A percentile compares a stretch with the other conserved stretches of the same genome.
phyloP scores from a whole-genome alignment of 176 grass and related monocot species.

The Puya raimondii region DNA sequence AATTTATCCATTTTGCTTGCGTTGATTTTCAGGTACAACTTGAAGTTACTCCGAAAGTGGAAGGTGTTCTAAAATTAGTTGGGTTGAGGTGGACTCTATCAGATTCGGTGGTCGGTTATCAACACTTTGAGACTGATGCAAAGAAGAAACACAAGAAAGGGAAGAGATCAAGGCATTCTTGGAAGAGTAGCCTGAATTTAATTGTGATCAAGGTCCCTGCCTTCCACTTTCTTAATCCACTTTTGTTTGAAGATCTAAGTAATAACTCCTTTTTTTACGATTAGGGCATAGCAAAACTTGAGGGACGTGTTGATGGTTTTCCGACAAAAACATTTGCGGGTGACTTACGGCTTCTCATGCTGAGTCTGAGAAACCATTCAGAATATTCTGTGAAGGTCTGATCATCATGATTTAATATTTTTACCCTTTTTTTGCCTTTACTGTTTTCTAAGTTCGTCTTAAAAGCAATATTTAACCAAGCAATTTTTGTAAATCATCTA shows the following conservation, averaged over 20 bases:
- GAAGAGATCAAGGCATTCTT: constrained; percentile 39
- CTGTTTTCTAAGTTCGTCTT: not conserved
- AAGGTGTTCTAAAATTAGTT: constrained; percentile 82
- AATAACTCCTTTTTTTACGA: constrained; percentile 26
- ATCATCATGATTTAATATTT: not conserved
- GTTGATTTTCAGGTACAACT: constrained; percentile 64
- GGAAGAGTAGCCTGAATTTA: constrained; percentile 38
- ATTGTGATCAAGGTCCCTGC: constrained; percentile 81
- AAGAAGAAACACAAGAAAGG: constrained; percentile 77
- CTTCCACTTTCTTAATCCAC: constrained; percentile 13
- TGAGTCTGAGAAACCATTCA: constrained; percentile 72
- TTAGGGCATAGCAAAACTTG: constrained; percentile 82
- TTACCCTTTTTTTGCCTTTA: constrained; percentile 2
- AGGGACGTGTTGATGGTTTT: constrained; percentile 58
- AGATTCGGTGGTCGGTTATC: constrained; percentile 81
- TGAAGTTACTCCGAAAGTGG: constrained; percentile 81
- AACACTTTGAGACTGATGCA: constrained; percentile 58
- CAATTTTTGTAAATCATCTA: not conserved
- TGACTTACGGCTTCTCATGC: constrained; percentile 60
- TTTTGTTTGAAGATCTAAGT: constrained; percentile 15
- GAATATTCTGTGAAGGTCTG: constrained; percentile 76
- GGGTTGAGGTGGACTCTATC: constrained; percentile 90
- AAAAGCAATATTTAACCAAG: not conserved
- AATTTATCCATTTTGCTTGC: not conserved
- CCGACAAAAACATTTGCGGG: constrained; percentile 61